phyloP scores from a whole-genome alignment of 805 yeast species.

The Wickerhamiella occidentalis region DNA sequence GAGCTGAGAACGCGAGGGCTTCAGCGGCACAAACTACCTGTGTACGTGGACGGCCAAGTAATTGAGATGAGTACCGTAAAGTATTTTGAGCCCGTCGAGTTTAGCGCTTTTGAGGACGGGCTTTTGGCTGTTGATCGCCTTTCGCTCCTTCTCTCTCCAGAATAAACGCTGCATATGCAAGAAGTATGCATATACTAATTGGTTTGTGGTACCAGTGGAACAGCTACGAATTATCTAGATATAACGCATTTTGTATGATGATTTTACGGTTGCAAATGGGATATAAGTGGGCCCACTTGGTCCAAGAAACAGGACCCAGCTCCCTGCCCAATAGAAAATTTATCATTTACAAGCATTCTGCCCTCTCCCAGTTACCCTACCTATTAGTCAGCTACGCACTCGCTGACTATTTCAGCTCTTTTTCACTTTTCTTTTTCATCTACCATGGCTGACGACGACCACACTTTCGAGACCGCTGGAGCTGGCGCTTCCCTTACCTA shows the following conservation, averaged over 20 bases:
- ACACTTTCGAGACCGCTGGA: conserved; percentile 81
- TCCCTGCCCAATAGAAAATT: not conserved
- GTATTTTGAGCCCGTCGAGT: conserved; percentile 9
- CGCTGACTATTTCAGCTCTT: conserved; percentile 9
- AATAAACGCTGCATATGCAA: not conserved
- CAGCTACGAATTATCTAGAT: too few species aligned
- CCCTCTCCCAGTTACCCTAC: conserved; percentile 7
- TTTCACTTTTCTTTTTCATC: conserved; percentile 1
- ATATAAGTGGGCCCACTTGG: too few species aligned
- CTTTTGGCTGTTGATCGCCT: not conserved
- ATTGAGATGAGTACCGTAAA: conserved; percentile 2
- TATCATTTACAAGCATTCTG: not conserved
- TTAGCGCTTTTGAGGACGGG: conserved; percentile 1
- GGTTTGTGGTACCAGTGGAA: too few species aligned
- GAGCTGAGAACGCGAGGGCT: not conserved
- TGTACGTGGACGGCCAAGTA: not conserved
- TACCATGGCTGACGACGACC: conserved; percentile 37
- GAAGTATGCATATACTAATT: too few species aligned
- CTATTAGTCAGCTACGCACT: not conserved
- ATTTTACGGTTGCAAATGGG: too few species aligned
- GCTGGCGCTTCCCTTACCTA: conserved; percentile 97
- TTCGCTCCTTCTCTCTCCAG: not conserved
- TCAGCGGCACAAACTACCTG: conserved; percentile 9
- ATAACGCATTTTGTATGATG: too few species aligned
- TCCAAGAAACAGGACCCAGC: too few species aligned